Evolutionary conservation across 305 asterid genomes (phyloP), one percentile per base, ranked within the genome.

Genomic region (Fraxinus platypoda): DNA sequence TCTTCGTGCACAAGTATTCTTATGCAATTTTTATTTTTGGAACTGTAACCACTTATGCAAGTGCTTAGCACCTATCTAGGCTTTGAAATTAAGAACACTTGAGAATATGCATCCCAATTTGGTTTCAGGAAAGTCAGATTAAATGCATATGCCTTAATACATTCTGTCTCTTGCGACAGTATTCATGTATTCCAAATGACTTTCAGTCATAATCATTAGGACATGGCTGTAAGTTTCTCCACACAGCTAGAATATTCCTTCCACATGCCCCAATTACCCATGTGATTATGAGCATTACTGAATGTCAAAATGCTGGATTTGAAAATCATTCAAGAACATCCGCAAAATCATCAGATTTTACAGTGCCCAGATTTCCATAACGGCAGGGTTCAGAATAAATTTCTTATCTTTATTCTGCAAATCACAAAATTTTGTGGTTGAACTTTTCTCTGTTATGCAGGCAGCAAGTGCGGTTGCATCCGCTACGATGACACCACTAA

Each of bases 401-500:
- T 26, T 83, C 41, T 26, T 11, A 7, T 88, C 77, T 77, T 79
- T 74, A 37, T 66, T 9, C 17, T 33, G 57, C 30, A 41, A 43
- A 72, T 83, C 43, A 11, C 26, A 33, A 49, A 34, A 57, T 66
- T 25, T 81, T 37, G 76, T 62, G 33, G 33, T 31, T 85, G 79
- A 81, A 74, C 77, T 37, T 26, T 80, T 57, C 33, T 81, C 74
- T 81, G 43, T 78, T 82, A 9, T 82, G 81, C 81, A 93, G 97
- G 98, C 97, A 79, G 97, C 98, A 41, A 90, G 90, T 87, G 91
- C 92, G 25, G 98, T 94, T 79, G 97, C 97, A 64, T 93, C 92
- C 41, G 95, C 98, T 85, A 91, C 98, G 76, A 91, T 93, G 97
- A 94, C 94, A 73, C 97, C 97, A 78, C 84, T 94, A 85, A 89